Conservation (phyloP, 805 yeast genomes). For the Cyberlindnera galapagoensis region DNA sequence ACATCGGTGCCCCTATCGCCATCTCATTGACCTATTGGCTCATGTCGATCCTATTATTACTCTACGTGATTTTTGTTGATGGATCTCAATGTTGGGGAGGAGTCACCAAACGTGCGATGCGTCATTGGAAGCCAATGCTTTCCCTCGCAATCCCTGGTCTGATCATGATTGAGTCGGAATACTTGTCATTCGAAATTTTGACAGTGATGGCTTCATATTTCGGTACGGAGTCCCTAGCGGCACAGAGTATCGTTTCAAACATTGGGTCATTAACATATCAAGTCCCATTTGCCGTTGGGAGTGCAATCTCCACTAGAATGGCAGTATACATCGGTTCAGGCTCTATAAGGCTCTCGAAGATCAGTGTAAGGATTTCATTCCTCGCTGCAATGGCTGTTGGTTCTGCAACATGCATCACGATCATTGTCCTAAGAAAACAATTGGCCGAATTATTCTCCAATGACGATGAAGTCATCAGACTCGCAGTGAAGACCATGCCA, state of each 20-base stretch:
- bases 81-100: slow-evolving; percentile 74
- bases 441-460: slow-evolving; percentile 55
- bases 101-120: slow-evolving; percentile 37
- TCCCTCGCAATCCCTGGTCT: slow-evolving; percentile 66
- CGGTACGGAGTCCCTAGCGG: slow-evolving; percentile 45
- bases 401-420: slow-evolving; percentile 37
- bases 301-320: slow-evolving; percentile 65
- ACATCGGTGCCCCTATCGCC: slow-evolving; percentile 78
- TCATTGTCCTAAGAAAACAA: slow-evolving; percentile 40
- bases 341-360: slow-evolving; percentile 39
- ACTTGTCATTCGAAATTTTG: slow-evolving; percentile 65
- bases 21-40: slow-evolving; percentile 67
- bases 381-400: slow-evolving; percentile 46
- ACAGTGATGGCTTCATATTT: slow-evolving; percentile 54
- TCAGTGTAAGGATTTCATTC: slow-evolving; percentile 38
- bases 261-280: slow-evolving; percentile 60
- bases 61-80: slow-evolving; percentile 38
- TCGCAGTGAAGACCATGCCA: slow-evolving; percentile 55
- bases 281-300: slow-evolving; percentile 67
- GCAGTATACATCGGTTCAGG: slow-evolving; percentile 62
- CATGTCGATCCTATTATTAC: slow-evolving; percentile 33
- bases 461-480: slow-evolving; percentile 48
- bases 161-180: slow-evolving; percentile 70
- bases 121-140: slow-evolving; percentile 53
- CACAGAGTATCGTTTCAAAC: slow-evolving; percentile 44